A percentile compares a stretch with the other conserved stretches of the same genome.
Evolutionary conservation across 768 basidiomycete species (phyloP).

Genomic region (Tricholoma sp.): DNA sequence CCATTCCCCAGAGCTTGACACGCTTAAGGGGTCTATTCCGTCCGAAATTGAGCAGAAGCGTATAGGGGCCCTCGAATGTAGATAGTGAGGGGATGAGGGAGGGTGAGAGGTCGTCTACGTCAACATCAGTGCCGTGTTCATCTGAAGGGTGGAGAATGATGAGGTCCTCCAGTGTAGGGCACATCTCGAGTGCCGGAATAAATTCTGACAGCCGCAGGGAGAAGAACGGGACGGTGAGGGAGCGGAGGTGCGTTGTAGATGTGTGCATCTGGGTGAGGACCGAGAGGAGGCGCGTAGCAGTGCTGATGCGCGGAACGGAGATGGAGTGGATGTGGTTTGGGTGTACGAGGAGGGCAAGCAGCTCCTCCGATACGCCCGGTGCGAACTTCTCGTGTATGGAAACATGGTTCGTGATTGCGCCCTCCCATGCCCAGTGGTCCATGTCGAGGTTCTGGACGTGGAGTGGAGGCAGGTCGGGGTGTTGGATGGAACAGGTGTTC

Average conservation of each 20-base stretch:
- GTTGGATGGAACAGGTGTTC: constrained; percentile 24
- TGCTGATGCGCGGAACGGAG: constrained; percentile 28
- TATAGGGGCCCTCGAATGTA: constrained; percentile 26
- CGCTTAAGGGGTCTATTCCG: constrained; percentile 18
- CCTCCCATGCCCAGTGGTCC: constrained; percentile 35
- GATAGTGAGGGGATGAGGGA: constrained; percentile 17
- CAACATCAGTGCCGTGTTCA: constrained; percentile 14
- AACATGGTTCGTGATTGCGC: constrained; percentile 25
- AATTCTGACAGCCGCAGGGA: constrained; percentile 20
- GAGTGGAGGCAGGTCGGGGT: constrained; percentile 6
- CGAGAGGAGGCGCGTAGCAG: constrained; percentile 24
- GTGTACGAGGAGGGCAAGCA: constrained; percentile 23
- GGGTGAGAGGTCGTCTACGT: constrained; percentile 11
- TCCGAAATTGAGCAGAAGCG: constrained; percentile 16
- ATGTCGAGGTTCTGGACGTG: constrained; percentile 23
- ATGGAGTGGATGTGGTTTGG: constrained; percentile 24
- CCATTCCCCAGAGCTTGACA: constrained; percentile 24
- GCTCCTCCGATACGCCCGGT: constrained; percentile 20
- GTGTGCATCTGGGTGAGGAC: constrained; percentile 13
- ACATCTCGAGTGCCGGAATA: constrained; percentile 21
- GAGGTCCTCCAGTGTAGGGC: constrained; percentile 24
- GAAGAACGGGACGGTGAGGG: constrained; percentile 21
- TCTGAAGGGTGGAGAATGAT: constrained; percentile 26
- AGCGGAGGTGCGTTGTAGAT: constrained; percentile 13
- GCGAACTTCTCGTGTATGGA: constrained; percentile 28